Percentiles rank a stretch among this genome's conserved stretches.
Conservation (phyloP, 2,329 filamentous ascomycete species). For the Colletotrichum sp. region DNA sequence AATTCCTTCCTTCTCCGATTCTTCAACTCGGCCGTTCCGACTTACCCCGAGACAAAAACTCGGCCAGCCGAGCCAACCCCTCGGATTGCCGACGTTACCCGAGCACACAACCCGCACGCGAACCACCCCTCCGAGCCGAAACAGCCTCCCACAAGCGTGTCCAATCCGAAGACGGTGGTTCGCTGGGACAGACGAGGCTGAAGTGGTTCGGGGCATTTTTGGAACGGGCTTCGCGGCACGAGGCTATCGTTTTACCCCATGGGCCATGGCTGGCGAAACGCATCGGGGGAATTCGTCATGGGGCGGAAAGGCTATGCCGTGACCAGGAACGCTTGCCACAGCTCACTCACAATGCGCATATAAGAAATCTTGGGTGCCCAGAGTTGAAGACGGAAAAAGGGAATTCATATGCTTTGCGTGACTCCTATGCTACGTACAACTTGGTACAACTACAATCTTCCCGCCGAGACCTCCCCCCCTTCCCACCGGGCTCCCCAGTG, state of each 20-base stretch:
- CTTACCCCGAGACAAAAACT: not conserved
- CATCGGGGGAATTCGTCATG: not conserved
- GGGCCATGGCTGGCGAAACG: not conserved
- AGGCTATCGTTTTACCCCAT: not conserved
- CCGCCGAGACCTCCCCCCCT: constrained; percentile 8
- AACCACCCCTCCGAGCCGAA: constrained; percentile 10
- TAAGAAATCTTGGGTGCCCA: not conserved
- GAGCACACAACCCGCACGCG: not conserved
- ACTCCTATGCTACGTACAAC: constrained; percentile 26
- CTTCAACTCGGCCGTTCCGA: not conserved
- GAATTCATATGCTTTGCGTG: constrained; percentile 25
- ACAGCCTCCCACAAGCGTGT: not conserved
- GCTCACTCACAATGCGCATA: not conserved
- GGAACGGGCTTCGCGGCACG: not conserved
- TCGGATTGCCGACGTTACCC: constrained; percentile 19
- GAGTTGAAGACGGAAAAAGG: constrained; percentile 4
- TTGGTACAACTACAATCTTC: constrained; percentile 24
- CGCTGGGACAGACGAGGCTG: not conserved
- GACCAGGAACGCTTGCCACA: not conserved
- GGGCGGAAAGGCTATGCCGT: not conserved
- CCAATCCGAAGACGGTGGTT: not conserved
- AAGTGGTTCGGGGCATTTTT: not conserved
- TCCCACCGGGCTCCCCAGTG: constrained; percentile 7
- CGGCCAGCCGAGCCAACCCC: constrained; percentile 5
- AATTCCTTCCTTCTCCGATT: not conserved